Evolutionary conservation across 2,329 filamentous ascomycete genomes (phyloP).

Genomic region (Ceratocystis eucalypticola): DNA sequence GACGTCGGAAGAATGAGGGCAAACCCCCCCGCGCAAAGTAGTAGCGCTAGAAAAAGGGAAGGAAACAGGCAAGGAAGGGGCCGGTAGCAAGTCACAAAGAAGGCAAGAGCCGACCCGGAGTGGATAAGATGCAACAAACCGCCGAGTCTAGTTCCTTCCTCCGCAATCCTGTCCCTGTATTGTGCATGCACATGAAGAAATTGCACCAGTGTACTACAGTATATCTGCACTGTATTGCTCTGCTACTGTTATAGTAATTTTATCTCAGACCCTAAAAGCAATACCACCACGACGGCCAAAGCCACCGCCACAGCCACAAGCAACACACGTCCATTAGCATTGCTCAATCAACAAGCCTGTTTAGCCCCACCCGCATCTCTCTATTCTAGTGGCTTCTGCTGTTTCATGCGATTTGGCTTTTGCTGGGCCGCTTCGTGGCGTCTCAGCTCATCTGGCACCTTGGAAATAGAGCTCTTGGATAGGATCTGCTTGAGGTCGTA

Average conservation of each 20-base stretch:
- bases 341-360: background rate
- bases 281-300: background rate
- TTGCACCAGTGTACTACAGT: background rate
- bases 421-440: constrained; percentile 87
- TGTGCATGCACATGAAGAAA: background rate
- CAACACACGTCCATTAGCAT: background rate
- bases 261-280: background rate
- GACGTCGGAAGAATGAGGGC: background rate
- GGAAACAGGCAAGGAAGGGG: background rate
- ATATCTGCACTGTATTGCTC: background rate
- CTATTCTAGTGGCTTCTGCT: constrained; percentile 20
- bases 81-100: background rate
- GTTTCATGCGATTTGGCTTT: constrained; percentile 40
- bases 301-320: background rate
- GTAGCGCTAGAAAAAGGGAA: background rate
- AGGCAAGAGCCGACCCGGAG: background rate
- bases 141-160: background rate
- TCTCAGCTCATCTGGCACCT: constrained; percentile 80
- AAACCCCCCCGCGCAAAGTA: background rate
- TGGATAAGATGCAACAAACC: background rate
- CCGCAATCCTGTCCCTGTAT: background rate
- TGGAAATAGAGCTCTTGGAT: constrained; percentile 72
- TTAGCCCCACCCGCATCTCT: background rate
- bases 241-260: background rate
- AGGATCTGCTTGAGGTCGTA: constrained; percentile 96